Evolutionary conservation across 805 yeast species (phyloP).

Genomic region (Metschnikowia continentalis): DNA sequence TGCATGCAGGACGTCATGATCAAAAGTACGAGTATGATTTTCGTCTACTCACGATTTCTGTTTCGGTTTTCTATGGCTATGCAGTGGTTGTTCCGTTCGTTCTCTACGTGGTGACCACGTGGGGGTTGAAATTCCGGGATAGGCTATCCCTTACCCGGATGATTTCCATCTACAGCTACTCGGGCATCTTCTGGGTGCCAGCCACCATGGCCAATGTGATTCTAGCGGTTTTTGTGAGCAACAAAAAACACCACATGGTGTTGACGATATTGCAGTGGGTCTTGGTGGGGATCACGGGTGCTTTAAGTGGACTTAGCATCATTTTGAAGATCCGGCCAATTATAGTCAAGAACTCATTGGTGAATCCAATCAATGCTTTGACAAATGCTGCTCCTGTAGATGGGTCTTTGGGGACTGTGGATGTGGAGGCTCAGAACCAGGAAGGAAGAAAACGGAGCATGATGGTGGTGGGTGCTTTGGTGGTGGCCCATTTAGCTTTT

Average conservation of each 20-base stretch:
- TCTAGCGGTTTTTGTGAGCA: constrained; percentile 49
- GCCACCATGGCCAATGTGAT: constrained; percentile 60
- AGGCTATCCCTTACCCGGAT: constrained; percentile 53
- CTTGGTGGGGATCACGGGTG: constrained; percentile 56
- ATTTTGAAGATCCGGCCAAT: constrained; percentile 42
- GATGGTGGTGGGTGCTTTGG: constrained; percentile 38
- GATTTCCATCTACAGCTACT: constrained; percentile 78
- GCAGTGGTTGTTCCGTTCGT: constrained; percentile 59
- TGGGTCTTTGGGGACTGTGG: neutral
- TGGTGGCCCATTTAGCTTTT: constrained; percentile 50
- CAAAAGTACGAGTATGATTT: constrained; percentile 56
- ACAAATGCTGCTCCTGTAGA: neutral
- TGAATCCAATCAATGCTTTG: no score
- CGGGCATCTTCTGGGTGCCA: constrained; percentile 83
- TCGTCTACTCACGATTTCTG: constrained; percentile 60
- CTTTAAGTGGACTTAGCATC: constrained; percentile 56
- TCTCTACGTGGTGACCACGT: constrained; percentile 50
- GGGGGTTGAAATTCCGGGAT: constrained; percentile 48
- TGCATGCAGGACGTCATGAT: constrained; percentile 36
- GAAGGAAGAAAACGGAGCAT: constrained; percentile 26
- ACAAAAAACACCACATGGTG: constrained; percentile 24
- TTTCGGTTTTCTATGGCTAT: constrained; percentile 72
- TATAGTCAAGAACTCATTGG: constrained; percentile 23
- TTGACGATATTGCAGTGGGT: constrained; percentile 59
- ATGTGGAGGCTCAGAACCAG: constrained; percentile 27